Evolutionary conservation across 371 early-diverging fungal genomes (phyloP).

Genomic region (Mortierella sp.): DNA sequence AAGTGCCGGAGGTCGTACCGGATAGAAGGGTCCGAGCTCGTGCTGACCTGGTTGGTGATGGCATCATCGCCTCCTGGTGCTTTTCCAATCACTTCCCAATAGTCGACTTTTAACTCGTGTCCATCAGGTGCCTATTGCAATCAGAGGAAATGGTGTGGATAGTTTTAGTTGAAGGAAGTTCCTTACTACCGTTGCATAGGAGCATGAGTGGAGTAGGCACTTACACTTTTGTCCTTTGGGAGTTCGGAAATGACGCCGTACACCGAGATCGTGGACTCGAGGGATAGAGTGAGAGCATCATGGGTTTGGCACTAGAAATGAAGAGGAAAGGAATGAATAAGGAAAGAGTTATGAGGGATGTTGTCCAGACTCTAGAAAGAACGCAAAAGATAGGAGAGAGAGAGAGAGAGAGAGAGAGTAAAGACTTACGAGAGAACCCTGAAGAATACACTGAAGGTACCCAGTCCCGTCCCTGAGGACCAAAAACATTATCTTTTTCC

Average conservation of each 20-base stretch:
- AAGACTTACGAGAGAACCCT: slow-evolving; percentile 77
- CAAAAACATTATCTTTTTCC: slow-evolving; percentile 96
- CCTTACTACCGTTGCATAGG: background rate
- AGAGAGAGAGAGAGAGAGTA: background rate
- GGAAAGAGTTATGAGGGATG: background rate
- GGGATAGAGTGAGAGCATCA: slow-evolving; percentile 92
- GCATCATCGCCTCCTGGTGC: slow-evolving; percentile 97
- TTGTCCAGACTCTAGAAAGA: background rate
- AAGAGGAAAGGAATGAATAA: background rate
- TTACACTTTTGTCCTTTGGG: slow-evolving; percentile 93
- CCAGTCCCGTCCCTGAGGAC: slow-evolving; percentile 96
- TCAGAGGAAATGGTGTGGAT: background rate
- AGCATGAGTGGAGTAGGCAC: slow-evolving; percentile 5
- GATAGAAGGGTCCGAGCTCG: slow-evolving; percentile 90
- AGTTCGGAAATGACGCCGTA: slow-evolving; percentile 89
- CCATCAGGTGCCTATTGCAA: slow-evolving; percentile 86
- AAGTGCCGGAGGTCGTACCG: slow-evolving; percentile 97
- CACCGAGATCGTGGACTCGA: slow-evolving; percentile 93
- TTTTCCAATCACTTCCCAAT: slow-evolving; percentile 94
- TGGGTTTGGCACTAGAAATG: slow-evolving; percentile 89
- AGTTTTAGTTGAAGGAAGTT: too few relatives aligned
- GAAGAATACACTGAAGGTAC: slow-evolving; percentile 93
- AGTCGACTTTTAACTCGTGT: slow-evolving; percentile 96
- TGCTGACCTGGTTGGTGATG: slow-evolving; percentile 88
- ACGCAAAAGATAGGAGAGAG: background rate